A percentile compares a stretch with the other conserved stretches of the same genome.
These are phyloP conservation scores for Serendipita vermifera DNA, from an alignment of 768 basidiomycete genomes.

Conservation along the genomic window DNA sequence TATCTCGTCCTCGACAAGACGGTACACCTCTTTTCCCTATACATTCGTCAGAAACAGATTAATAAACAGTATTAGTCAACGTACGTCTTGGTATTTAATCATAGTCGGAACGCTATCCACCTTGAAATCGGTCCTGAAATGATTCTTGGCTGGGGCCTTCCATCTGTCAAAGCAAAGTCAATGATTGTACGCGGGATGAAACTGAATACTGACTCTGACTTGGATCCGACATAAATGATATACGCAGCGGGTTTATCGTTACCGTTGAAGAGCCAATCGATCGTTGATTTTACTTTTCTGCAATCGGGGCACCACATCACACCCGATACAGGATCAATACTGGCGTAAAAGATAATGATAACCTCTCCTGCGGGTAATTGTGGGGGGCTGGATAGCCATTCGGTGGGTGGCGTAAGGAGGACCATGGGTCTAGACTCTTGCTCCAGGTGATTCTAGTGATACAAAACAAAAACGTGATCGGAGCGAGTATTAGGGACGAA, in stretches of 20 bases:
- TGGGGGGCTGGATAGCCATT: slow-evolving; percentile 1
- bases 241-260: slow-evolving; percentile 2
- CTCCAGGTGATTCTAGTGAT: too few relatives aligned
- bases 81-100: not conserved
- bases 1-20: slow-evolving; percentile 4
- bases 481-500: too few relatives aligned
- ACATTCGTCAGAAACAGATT: not conserved
- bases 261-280: slow-evolving; percentile 4
- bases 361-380: not conserved
- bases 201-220: too few relatives aligned
- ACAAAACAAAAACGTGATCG: too few relatives aligned
- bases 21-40: not conserved
- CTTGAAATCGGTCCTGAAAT: not conserved
- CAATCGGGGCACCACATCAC: slow-evolving; percentile 1
- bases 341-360: slow-evolving; percentile 4
- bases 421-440: too few relatives aligned
- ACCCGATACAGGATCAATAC: not conserved
- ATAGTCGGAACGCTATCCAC: slow-evolving; percentile 4
- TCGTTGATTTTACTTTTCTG: slow-evolving; percentile 1
- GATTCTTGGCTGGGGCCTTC: not conserved
- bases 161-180: too few relatives aligned
- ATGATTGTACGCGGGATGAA: too few relatives aligned
- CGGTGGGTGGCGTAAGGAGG: not conserved
- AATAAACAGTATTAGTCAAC: not conserved
- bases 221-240: not conserved